A percentile compares a stretch with the other conserved stretches of the same genome.
These are phyloP conservation scores for Neckera pumila DNA, from an alignment of 225 moss, liverwort and hornwort species.

Conservation along the genomic window DNA sequence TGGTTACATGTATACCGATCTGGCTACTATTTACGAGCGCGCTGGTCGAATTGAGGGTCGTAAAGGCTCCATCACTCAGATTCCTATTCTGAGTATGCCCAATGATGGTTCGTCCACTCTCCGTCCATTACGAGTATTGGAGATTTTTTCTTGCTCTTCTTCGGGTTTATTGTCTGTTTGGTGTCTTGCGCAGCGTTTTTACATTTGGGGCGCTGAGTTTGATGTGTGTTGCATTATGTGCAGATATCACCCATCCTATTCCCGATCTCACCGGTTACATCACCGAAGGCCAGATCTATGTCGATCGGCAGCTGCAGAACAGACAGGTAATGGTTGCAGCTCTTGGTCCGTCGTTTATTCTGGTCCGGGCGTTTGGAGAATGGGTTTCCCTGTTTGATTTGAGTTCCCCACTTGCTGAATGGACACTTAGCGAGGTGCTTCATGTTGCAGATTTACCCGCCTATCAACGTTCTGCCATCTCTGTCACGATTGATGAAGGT, in stretches of 20 bases:
- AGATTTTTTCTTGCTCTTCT: not conserved
- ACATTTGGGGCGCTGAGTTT: not conserved
- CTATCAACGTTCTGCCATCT: slow-evolving; percentile 88
- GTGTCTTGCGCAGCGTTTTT: not conserved
- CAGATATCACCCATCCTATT: slow-evolving; percentile 93
- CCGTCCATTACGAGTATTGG: too few relatives aligned
- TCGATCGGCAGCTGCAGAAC: slow-evolving; percentile 80
- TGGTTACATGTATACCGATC: slow-evolving; percentile 96
- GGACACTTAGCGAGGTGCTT: not conserved
- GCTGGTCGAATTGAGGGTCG: slow-evolving; percentile 95
- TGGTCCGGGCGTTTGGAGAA: not conserved
- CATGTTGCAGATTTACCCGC: slow-evolving; percentile 76
- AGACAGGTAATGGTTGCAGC: slow-evolving; percentile 43
- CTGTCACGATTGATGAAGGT: slow-evolving; percentile 96
- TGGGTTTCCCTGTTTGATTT: not conserved
- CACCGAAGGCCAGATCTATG: slow-evolving; percentile 86
- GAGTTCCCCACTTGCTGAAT: not conserved
- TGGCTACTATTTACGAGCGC: slow-evolving; percentile 90
- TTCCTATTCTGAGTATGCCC: slow-evolving; percentile 93
- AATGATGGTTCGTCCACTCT: slow-evolving; percentile 43
- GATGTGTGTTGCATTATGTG: not conserved
- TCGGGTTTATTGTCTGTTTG: not conserved
- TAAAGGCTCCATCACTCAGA: slow-evolving; percentile 89
- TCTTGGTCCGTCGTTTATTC: not conserved
- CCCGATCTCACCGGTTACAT: slow-evolving; percentile 94